Conservation (phyloP, 225 moss, liverwort and hornwort species). For the Marchantia polymorpha region DNA sequence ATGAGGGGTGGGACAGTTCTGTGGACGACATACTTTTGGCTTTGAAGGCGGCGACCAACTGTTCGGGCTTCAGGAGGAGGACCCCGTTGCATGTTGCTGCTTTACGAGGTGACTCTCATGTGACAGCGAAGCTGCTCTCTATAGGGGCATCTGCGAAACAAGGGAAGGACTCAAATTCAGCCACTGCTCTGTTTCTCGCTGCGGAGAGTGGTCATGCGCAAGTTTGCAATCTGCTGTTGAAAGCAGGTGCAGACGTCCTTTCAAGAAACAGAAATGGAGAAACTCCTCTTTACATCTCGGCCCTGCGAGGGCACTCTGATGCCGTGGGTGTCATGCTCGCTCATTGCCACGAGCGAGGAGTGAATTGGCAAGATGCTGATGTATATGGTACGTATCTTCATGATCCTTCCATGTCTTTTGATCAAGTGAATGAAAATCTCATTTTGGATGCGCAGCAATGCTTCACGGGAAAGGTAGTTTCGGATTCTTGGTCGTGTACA, state of each 20-base stretch:
- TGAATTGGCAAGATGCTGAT: conserved; percentile 88
- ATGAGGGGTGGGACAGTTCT: conserved; percentile 46
- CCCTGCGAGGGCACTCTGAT: conserved; percentile 70
- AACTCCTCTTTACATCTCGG: conserved; percentile 94
- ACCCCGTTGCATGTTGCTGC: conserved; percentile 82
- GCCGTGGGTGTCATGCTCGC: conserved; percentile 76
- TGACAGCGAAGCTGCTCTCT: conserved; percentile 59
- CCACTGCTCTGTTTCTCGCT: conserved; percentile 79
- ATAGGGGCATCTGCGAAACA: conserved; percentile 69
- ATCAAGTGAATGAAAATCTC: background rate
- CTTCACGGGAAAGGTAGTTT: no score
- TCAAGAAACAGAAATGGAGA: conserved; percentile 76
- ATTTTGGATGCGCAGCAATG: no score
- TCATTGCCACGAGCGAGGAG: conserved; percentile 68
- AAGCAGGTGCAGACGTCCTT: conserved; percentile 76
- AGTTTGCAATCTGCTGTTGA: conserved; percentile 70
- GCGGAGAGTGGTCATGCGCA: conserved; percentile 76
- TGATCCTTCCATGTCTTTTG: background rate
- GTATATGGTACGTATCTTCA: conserved; percentile 71
- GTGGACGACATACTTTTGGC: conserved; percentile 60
- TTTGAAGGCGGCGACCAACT: conserved; percentile 71
- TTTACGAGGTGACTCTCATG: conserved; percentile 52
- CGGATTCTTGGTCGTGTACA: no score
- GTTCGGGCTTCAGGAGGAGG: conserved; percentile 65
- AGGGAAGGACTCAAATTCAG: conserved; percentile 72